Conservation (phyloP, 108 stramenopile genomes). For the Aurantiochytrium sp. region DNA sequence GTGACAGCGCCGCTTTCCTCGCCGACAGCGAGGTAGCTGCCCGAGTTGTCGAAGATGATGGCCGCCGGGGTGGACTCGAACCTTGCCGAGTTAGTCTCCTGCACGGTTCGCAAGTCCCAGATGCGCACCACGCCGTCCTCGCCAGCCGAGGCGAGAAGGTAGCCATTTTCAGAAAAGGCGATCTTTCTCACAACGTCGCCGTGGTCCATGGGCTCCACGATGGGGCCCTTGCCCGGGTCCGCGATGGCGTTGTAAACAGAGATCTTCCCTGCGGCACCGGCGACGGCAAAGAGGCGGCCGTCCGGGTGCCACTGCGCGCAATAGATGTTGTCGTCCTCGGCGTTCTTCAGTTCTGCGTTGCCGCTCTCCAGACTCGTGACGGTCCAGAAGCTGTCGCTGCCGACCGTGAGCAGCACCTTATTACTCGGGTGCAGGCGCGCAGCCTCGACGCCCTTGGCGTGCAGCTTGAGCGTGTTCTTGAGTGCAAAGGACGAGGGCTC, state of each 20-base stretch:
- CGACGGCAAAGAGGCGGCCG: neutral
- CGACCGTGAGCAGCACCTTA: neutral
- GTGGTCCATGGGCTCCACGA: conserved; percentile 78
- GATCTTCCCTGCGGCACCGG: neutral
- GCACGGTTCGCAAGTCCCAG: conserved; percentile 72
- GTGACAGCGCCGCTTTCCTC: neutral
- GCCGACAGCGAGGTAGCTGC: neutral
- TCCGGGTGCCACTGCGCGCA: neutral
- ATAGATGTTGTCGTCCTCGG: conserved; percentile 3
- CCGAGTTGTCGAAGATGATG: neutral
- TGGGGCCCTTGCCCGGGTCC: conserved; percentile 51
- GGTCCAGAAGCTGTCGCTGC: neutral
- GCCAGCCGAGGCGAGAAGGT: conserved; percentile 63
- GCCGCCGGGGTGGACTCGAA: conserved; percentile 29
- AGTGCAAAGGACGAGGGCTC: neutral
- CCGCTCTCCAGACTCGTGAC: neutral
- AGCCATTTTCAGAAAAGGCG: conserved; percentile 79
- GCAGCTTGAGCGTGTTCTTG: neutral
- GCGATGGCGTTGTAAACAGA: conserved; percentile 16
- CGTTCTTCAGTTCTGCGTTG: neutral
- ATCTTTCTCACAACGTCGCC: conserved; percentile 59
- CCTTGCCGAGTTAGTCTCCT: conserved; percentile 36
- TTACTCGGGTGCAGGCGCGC: neutral
- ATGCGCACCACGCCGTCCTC: conserved; percentile 53
- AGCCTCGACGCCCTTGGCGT: neutral